phyloP scores from a whole-genome alignment of 2,329 filamentous ascomycete genomes.

The Cladorrhinum sp. region DNA sequence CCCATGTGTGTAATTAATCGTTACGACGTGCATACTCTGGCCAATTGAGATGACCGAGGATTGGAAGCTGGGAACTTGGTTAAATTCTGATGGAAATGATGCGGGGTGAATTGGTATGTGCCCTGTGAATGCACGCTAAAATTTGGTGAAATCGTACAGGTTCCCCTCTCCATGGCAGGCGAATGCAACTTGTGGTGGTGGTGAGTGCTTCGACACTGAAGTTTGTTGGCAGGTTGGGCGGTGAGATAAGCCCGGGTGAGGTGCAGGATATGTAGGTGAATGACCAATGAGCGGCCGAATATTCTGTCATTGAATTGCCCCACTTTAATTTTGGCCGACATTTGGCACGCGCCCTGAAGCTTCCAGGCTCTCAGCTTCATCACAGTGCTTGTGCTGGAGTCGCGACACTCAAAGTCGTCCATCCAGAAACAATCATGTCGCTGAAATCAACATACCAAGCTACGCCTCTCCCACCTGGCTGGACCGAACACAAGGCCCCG shows the following conservation, averaged over 20 bases:
- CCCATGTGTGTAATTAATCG: background rate
- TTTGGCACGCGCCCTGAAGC: background rate
- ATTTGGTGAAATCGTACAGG: too few species aligned
- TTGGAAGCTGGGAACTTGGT: background rate
- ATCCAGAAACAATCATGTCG: slow-evolving; percentile 45
- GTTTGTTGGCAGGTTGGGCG: background rate
- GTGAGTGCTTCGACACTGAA: background rate
- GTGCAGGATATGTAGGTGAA: background rate
- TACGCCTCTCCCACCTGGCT: slow-evolving; percentile 70
- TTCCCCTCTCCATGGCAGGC: too few species aligned
- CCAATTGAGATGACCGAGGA: background rate
- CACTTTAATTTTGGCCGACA: background rate
- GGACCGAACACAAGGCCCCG: slow-evolving; percentile 91
- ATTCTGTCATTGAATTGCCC: background rate
- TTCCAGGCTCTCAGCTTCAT: background rate
- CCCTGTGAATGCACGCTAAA: background rate
- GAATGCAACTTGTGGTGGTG: background rate
- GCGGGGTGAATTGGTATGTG: background rate
- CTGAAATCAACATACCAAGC: slow-evolving; percentile 74
- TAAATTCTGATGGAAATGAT: background rate
- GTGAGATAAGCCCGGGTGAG: background rate
- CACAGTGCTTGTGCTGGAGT: background rate
- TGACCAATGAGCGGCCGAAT: background rate
- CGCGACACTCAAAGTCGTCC: slow-evolving; percentile 1
- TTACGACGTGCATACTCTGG: background rate